Evolutionary conservation across 805 yeast species (phyloP).

Genomic region (Lachancea thermotolerans): DNA sequence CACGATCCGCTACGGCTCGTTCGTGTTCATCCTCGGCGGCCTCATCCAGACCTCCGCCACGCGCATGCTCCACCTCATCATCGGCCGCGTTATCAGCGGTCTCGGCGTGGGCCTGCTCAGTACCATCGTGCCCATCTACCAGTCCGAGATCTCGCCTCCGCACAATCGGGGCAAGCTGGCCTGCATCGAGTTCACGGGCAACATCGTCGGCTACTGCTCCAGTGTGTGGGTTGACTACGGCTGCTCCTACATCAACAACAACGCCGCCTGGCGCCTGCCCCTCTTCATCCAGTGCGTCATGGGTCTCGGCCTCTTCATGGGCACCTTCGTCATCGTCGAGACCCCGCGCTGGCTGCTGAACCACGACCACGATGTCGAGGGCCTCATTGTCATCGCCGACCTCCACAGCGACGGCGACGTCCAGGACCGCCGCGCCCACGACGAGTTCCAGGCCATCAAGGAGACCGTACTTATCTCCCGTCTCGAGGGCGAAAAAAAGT

Average conservation of each 20-base stretch:
- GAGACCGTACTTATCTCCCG: conserved; percentile 70
- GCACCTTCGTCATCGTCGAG: conserved; percentile 76
- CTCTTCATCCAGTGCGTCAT: conserved; percentile 67
- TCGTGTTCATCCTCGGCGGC: conserved; percentile 75
- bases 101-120: conserved; percentile 82
- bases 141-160: conserved; percentile 82
- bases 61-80: conserved; percentile 49
- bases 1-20: conserved; percentile 75
- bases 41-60: conserved; percentile 57
- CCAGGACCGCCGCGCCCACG: conserved; percentile 58
- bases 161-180: conserved; percentile 80
- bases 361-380: conserved; percentile 74
- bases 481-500: conserved; percentile 66
- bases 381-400: conserved; percentile 77
- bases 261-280: conserved; percentile 74
- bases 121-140: conserved; percentile 82
- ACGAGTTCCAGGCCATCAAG: conserved; percentile 74
- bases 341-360: conserved; percentile 88
- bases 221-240: conserved; percentile 83
- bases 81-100: conserved; percentile 75
- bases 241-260: conserved; percentile 56
- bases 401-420: conserved; percentile 74
- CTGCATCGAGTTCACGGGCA: conserved; percentile 84
- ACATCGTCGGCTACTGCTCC: conserved; percentile 70
- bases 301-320: conserved; percentile 60